Base-by-base conservation (phyloP, 208 protist genomes). In the Leishmania mexicana region DNA sequence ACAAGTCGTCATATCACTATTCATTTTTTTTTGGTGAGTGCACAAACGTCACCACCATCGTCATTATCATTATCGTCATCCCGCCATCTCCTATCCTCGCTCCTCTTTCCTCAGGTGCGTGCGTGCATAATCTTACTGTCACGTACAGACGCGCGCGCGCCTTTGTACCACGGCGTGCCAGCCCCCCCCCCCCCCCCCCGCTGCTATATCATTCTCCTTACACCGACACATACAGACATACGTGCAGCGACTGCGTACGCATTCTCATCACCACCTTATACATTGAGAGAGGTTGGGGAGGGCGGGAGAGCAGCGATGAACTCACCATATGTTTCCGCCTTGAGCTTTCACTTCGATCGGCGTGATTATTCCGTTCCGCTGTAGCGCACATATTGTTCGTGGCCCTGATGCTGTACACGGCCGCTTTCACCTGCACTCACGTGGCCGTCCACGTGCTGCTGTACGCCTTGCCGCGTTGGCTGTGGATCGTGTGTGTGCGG, bases 401-500 rank as follows among this genome's bases (percentile, higher is more conserved):
- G 57, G 21, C 24, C 13, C 10, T 53, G 10, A 78, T 80, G 60
- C 51, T 87, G n/a, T 84, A 75, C 28, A 31, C 60, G 15, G 49
- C 76, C 7, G 17, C 70, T 1, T 92, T 88, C 57, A 80, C 78
- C 5, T 17, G 77, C 21, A 3, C 84, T 5, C 87, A 89, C 79
- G 31, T 74, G 58, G n/a, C 82, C 0, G 28, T 83, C 19, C 81
- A 90, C 45, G 24, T 89, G 28, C n/a, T 83, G 42, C 70, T 88
- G 35, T 87, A 90, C 72, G 42, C 78, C 65, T 17, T 91, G 19
- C 88, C 88, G 15, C 75, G 73, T 47, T 76, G 79, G 3, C 40
- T 85, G 35, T 85, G 75, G 35, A 81, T 81, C 21, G 11, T 88
- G 17, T 82, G 86, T 35, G 81, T 90, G 58, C 84, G 82, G 17